These are phyloP conservation scores for Bombardia bombarda DNA, from an alignment of 495 filamentous ascomycete species.

Conservation along the genomic window DNA sequence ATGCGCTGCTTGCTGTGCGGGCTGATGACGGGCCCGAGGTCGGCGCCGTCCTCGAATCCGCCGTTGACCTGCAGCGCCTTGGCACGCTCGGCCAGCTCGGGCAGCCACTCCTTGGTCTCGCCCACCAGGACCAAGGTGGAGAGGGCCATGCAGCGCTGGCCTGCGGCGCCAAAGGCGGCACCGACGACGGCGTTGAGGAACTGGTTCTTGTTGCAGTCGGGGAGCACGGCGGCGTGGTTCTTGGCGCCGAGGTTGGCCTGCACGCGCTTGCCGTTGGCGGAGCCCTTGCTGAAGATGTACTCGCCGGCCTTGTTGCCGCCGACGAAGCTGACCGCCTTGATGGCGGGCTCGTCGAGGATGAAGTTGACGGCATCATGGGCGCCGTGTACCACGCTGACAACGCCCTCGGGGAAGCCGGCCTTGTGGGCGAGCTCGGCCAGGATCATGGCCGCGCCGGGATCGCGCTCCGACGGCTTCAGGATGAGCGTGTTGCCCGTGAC, in stretches of 20 bases:
- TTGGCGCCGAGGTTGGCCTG: constrained; percentile 98
- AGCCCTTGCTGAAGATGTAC: constrained; percentile 91
- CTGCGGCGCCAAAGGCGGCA: constrained; percentile 93
- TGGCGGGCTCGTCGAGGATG: constrained; percentile 88
- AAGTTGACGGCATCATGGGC: constrained; percentile 90
- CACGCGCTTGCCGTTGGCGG: constrained; percentile 85
- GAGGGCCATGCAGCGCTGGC: constrained; percentile 96
- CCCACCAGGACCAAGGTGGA: constrained; percentile 91
- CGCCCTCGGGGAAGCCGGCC: constrained; percentile 89
- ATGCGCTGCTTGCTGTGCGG: constrained; percentile 89
- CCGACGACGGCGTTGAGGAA: constrained; percentile 90
- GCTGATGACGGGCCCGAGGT: constrained; percentile 93
- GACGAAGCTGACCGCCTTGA: constrained; percentile 98
- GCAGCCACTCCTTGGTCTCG: constrained; percentile 87
- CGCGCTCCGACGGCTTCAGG: constrained; percentile 95
- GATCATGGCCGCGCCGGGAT: constrained; percentile 98
- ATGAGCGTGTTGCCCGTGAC: constrained; percentile 91
- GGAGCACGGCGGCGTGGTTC: constrained; percentile 93
- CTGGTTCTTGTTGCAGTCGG: constrained; percentile 97
- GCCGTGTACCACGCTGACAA: constrained; percentile 92
- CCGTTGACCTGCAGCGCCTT: constrained; percentile 86
- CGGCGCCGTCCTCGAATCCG: constrained; percentile 89
- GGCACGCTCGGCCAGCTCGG: constrained; percentile 84
- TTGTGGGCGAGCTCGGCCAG: constrained; percentile 84
- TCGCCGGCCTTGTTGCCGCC: constrained; percentile 94